Evolutionary conservation across 768 basidiomycete species (phyloP), one percentile per base, ranked within the genome.

Genomic region (Naganishia onofrii): DNA sequence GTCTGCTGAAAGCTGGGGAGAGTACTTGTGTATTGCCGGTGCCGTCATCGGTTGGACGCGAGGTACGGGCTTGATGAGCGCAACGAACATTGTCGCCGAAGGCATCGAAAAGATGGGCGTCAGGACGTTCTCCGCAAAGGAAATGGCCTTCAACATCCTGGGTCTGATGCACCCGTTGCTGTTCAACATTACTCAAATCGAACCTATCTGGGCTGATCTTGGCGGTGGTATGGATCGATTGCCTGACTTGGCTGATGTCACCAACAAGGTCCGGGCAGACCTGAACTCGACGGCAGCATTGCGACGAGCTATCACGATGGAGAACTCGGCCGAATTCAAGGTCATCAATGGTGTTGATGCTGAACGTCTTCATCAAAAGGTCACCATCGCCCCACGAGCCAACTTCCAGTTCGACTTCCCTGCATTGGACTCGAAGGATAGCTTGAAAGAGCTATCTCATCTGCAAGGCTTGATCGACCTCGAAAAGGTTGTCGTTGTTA

Each of bases 141-240:
- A 99, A 83, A 99, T 98, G 96, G 94, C 96, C 0, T 99, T 99
- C 88, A 99, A 99, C 82, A 93, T 99, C 76, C 89, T 99, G 67
- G 95, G 96, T 71, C 86, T 99, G 60, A 98, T 99, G 95, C 96
- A 99, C 78, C 96, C 96, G 53, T 88, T 98, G 7, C 86, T 99
- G 66, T 98, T 98, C 87, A 96, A 95, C 82, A 95, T 99, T 77
- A 96, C 95, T 13, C 96, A 99, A 81, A 94, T 98, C 55, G 95
- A 99, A 80, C 95, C 96, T 10, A 94, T 98, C 79, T 98, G 96
- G 96, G 96, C 95, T 67, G 96, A 98, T 80, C 85, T 97, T 72
- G 96, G 94, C 75, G 95, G 95, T 76, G 95, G 94, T 38, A 97
- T 98, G 93, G 94, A 96, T 83, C 91, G 91, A 71, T 86, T 98